Conservation (phyloP, 2,329 filamentous ascomycete genomes). For the Cytospora leucostoma region DNA sequence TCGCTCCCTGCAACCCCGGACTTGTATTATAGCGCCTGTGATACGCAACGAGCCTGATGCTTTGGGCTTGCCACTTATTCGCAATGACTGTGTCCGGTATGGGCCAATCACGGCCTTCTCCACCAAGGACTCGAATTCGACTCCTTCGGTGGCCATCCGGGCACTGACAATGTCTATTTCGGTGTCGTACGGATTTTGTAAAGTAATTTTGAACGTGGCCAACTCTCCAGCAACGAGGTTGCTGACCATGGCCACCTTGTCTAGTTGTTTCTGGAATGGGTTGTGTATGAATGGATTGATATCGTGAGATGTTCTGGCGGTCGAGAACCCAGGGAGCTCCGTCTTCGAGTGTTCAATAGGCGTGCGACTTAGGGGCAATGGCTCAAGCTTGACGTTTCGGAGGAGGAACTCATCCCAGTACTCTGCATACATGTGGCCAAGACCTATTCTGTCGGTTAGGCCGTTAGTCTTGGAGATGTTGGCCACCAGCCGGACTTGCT, state of each 20-base stretch:
- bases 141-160: slow-evolving; percentile 71
- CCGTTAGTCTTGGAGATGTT: slow-evolving; percentile 84
- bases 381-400: slow-evolving; percentile 71
- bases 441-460: slow-evolving; percentile 74
- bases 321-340: slow-evolving; percentile 52
- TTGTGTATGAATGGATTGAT: slow-evolving; percentile 94
- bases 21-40: slow-evolving; percentile 75
- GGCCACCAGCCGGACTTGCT: slow-evolving; percentile 80
- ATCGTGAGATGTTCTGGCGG: slow-evolving; percentile 57
- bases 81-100: slow-evolving; percentile 78
- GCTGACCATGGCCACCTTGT: slow-evolving; percentile 61
- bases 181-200: slow-evolving; percentile 95
- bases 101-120: slow-evolving; percentile 73
- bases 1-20: slow-evolving; percentile 79
- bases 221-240: slow-evolving; percentile 78
- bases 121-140: slow-evolving; percentile 66
- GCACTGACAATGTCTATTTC: slow-evolving; percentile 87
- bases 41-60: slow-evolving; percentile 70
- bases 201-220: slow-evolving; percentile 74
- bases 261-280: slow-evolving; percentile 74
- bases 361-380: slow-evolving; percentile 58
- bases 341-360: slow-evolving; percentile 67
- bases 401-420: slow-evolving; percentile 98
- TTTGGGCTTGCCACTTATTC: slow-evolving; percentile 68
- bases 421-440: slow-evolving; percentile 70